These are phyloP conservation scores for Salix caprea DNA, from an alignment of 345 rosid species.

Conservation along the genomic window DNA sequence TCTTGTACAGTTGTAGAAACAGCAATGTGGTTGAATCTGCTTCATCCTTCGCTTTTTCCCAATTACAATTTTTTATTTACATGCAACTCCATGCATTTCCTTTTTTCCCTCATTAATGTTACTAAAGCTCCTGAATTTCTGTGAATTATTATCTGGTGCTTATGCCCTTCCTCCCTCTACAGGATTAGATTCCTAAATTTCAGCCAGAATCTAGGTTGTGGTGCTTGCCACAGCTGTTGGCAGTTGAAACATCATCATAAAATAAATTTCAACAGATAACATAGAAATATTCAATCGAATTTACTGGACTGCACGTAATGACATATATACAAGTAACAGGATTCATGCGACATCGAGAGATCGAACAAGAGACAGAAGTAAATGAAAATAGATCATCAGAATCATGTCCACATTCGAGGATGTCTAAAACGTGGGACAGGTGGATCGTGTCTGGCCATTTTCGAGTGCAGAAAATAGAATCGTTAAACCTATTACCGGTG, in stretches of 20 bases:
- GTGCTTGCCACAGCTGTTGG: not conserved
- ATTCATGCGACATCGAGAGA: not conserved
- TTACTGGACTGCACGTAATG: not conserved
- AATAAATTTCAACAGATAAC: not conserved
- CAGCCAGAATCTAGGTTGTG: not conserved
- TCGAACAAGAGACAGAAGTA: not conserved
- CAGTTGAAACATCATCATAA: not conserved
- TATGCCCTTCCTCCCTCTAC: too few species aligned
- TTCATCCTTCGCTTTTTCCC: not conserved
- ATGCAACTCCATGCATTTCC: conserved; percentile 2
- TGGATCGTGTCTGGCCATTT: not conserved
- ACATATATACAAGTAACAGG: not conserved
- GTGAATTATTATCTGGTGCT: not conserved
- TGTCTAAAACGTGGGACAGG: not conserved
- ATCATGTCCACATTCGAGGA: not conserved
- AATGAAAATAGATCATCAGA: not conserved
- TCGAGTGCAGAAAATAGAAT: not conserved
- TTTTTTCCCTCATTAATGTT: not conserved
- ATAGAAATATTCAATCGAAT: not conserved
- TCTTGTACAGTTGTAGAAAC: conserved; percentile 58
- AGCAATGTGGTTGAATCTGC: conserved; percentile 25
- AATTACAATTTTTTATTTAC: not conserved
- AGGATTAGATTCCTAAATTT: not conserved
- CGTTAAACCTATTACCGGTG: not conserved
- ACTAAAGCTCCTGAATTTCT: conserved; percentile 3